Evolutionary conservation across 2,329 filamentous ascomycete species (phyloP).

Genomic region (Cladorrhinum sp.): DNA sequence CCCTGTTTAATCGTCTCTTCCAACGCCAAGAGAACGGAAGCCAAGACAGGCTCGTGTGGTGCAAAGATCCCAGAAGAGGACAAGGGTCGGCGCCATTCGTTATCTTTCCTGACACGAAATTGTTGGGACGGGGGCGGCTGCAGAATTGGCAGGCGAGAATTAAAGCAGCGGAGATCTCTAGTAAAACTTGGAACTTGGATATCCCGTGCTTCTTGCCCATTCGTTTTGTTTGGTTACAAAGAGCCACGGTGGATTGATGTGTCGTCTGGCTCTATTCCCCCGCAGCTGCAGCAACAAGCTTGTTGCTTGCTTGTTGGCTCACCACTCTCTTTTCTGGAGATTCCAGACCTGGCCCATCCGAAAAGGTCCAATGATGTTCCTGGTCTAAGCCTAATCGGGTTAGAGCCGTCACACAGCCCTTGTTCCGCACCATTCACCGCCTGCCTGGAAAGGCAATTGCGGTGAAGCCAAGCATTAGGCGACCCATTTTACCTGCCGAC

Average conservation of each 20-base stretch:
- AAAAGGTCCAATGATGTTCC: neutral
- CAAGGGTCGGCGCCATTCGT: neutral
- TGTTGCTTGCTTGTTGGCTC: neutral
- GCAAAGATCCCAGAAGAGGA: neutral
- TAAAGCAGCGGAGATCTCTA: no score
- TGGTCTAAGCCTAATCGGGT: neutral
- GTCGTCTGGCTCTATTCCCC: neutral
- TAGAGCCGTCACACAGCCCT: neutral
- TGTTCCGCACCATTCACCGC: neutral
- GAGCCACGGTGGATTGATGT: no score
- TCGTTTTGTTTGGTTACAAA: neutral
- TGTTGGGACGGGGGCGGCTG: neutral
- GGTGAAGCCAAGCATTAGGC: neutral
- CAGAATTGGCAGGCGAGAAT: neutral
- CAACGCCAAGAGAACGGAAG: neutral
- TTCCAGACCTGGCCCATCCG: neutral
- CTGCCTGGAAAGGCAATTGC: neutral
- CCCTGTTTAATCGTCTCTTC: neutral
- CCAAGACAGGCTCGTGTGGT: neutral
- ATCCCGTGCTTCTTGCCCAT: neutral
- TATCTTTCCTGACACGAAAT: neutral
- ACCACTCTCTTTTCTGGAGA: neutral
- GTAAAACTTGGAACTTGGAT: no score
- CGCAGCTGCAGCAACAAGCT: neutral
- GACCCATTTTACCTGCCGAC: neutral